A percentile compares a stretch with the other conserved stretches of the same genome.
phyloP scores from a whole-genome alignment of 805 yeast species.

The Candida argentea region DNA sequence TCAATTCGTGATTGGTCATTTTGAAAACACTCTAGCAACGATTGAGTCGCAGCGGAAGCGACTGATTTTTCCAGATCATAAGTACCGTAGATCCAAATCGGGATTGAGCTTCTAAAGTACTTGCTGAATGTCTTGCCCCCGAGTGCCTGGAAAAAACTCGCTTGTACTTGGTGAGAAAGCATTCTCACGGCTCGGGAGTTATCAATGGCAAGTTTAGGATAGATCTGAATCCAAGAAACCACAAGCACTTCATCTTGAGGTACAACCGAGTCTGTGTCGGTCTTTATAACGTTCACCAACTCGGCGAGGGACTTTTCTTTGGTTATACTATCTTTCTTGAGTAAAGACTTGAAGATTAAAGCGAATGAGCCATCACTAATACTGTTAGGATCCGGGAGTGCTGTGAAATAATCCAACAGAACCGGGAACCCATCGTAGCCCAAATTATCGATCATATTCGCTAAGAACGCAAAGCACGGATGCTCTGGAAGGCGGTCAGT shows the following conservation, averaged over 20 bases:
- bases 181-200: constrained; percentile 56
- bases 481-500: no score
- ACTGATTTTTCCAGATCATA: constrained; percentile 64
- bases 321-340: constrained; percentile 77
- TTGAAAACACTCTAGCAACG: constrained; percentile 46
- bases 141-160: constrained; percentile 35
- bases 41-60: constrained; percentile 35
- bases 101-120: constrained; percentile 62
- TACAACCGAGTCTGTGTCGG: constrained; percentile 5
- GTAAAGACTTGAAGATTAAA: constrained; percentile 61
- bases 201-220: constrained; percentile 70
- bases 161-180: constrained; percentile 56
- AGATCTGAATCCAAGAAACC: constrained; percentile 70
- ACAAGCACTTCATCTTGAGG: constrained; percentile 40
- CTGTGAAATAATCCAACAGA: constrained; percentile 63
- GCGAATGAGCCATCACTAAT: constrained; percentile 34
- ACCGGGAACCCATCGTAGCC: constrained; percentile 34
- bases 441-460: no score
- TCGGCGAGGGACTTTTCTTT: constrained; percentile 70
- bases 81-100: constrained; percentile 62
- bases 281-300: constrained; percentile 6
- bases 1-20: constrained; percentile 40
- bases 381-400: constrained; percentile 49
- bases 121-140: constrained; percentile 48
- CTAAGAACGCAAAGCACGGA: no score